A percentile compares a stretch with the other conserved stretches of the same genome.
Conservation (phyloP, 2,329 filamentous ascomycete genomes). For the Aspergillus unguis region DNA sequence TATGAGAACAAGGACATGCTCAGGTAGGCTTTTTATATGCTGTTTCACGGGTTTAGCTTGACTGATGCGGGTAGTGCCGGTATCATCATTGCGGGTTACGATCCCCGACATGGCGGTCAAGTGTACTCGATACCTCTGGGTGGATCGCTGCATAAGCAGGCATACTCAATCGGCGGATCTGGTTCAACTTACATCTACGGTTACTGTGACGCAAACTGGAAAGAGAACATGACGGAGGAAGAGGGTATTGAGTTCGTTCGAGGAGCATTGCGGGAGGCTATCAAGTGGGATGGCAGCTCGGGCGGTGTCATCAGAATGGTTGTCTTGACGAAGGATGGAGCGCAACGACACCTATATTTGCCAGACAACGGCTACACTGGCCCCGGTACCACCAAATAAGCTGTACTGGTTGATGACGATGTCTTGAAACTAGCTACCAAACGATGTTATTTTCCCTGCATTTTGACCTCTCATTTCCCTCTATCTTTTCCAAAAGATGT, state of each 20-base stretch:
- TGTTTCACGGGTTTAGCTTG: not conserved
- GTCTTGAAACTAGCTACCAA: constrained; percentile 14
- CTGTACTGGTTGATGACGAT: constrained; percentile 15
- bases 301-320: constrained; percentile 98
- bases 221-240: constrained; percentile 86
- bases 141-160: constrained; percentile 94
- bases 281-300: constrained; percentile 99
- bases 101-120: constrained; percentile 89
- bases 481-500: not conserved
- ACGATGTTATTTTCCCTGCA: not conserved
- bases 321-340: constrained; percentile 84
- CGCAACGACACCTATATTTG: constrained; percentile 90
- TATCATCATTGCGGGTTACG: constrained; percentile 98
- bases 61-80: constrained; percentile 63
- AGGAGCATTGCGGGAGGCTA: constrained; percentile 83
- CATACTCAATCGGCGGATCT: constrained; percentile 92
- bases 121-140: constrained; percentile 97
- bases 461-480: not conserved
- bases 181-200: constrained; percentile 99
- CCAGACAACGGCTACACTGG: constrained; percentile 85
- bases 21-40: constrained; percentile 59
- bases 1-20: constrained; percentile 95
- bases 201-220: constrained; percentile 96
- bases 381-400: constrained; percentile 53
- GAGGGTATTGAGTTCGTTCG: constrained; percentile 94